Base-by-base conservation (phyloP, 768 basidiomycete species). In the Phylloporus sp. region DNA sequence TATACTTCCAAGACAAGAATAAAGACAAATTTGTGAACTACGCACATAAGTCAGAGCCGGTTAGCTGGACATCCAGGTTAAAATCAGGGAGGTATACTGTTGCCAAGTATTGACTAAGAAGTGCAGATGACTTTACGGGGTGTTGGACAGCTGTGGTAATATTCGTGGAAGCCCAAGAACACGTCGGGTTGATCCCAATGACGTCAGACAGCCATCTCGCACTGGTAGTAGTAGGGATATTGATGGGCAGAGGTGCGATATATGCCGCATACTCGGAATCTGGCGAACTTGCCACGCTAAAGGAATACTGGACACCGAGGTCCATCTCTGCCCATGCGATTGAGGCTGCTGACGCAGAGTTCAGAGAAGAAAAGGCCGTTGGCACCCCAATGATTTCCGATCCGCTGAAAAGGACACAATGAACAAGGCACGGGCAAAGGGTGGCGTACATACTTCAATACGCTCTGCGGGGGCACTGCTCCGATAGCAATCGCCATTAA, bases 201-300 rank as follows among this genome's bases (percentile, higher is more conserved):
- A 69, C 65, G 43, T 67, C 66, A 18, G 58, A 55, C 27, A 69
- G 28, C 67, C 64, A 67, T 47, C 65, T 62, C 20, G 67, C 59
- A 6, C 20, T 55, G 13, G 54, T 62, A 1, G 60, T 36, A 5
- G 49, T 54, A 11, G 59, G 12, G 2, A 67, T 39, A 31, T 60
- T 27, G 24, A 56, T 26, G 18, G 66, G 66, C 4, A 26, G 11
- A n/a, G 66, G 66, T 0, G 45, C 54, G 26, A 67, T 57, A 38
- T 47, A 64, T 4, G 60, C 58, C 0, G 44, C 29, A 38, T 61
- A 59, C 2, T 57, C 58, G 0, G 56, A 28, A 11, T 62, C 59
- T 16, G 58, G 56, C 3, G 50, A 28, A 31, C 47, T 53, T 8
- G 39, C 55, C 15, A 45, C 16, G 9, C 54, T 40, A 36, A 63